Conservation (phyloP, 345 rosid species). For the Reutealis trisperma region DNA sequence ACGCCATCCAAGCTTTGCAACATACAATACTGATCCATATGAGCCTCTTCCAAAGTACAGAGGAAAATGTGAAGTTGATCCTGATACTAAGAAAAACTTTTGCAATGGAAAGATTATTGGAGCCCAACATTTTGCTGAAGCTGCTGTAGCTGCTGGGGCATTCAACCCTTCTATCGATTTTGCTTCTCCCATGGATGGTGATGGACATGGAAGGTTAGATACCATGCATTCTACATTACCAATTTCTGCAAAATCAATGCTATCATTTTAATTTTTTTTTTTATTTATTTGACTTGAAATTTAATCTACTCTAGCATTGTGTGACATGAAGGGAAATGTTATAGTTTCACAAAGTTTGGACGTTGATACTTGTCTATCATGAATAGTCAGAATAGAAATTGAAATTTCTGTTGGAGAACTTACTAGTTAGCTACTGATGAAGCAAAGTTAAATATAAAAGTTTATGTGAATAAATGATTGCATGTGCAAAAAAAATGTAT, state of each 20-base stretch:
- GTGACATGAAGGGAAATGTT: neutral
- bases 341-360: neutral
- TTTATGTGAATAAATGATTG: neutral
- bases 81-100: slow-evolving; percentile 61
- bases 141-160: slow-evolving; percentile 90
- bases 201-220: slow-evolving; percentile 97
- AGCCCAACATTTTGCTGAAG: slow-evolving; percentile 98
- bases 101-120: slow-evolving; percentile 97
- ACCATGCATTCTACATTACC: neutral
- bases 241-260: slow-evolving; percentile 3
- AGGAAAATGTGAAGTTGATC: slow-evolving; percentile 93
- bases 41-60: slow-evolving; percentile 81
- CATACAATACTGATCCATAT: slow-evolving; percentile 67
- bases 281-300: neutral
- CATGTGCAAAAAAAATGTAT: neutral
- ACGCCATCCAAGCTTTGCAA: slow-evolving; percentile 87
- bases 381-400: neutral
- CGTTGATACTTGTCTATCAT: neutral
- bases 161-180: slow-evolving; percentile 84
- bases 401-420: neutral
- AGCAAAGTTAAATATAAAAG: neutral
- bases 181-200: slow-evolving; percentile 99
- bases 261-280: slow-evolving; percentile 1
- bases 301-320: neutral
- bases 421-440: neutral